Evolutionary conservation across 2,329 filamentous ascomycete species (phyloP).

Genomic region (Colletotrichum somersetense): DNA sequence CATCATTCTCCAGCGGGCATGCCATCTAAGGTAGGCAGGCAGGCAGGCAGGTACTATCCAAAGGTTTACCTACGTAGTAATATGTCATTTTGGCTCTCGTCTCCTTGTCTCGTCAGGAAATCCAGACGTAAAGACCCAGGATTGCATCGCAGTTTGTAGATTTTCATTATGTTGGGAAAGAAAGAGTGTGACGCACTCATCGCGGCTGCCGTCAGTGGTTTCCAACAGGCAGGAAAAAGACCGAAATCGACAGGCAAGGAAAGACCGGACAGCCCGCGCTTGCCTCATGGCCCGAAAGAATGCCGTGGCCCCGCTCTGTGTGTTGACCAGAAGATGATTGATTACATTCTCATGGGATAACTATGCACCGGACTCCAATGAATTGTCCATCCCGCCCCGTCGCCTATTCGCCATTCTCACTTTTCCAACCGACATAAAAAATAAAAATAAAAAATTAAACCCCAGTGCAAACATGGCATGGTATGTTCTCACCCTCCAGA

Average conservation of each 20-base stretch:
- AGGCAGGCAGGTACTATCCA: not conserved
- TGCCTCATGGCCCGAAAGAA: not conserved
- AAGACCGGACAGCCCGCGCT: not conserved
- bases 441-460: not conserved
- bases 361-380: constrained; percentile 22
- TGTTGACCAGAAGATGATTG: not conserved
- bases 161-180: not conserved
- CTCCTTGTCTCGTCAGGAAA: not conserved
- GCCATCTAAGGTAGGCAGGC: not conserved
- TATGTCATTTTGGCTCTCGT: not conserved
- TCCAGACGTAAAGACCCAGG: not conserved
- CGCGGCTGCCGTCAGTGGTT: not conserved
- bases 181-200: not conserved
- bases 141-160: not conserved
- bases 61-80: not conserved
- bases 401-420: constrained; percentile 5
- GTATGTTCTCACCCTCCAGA: constrained; percentile 12
- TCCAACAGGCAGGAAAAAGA: not conserved
- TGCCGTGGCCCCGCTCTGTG: not conserved
- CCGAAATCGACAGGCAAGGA: not conserved
- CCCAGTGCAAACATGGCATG: not conserved
- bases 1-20: not conserved
- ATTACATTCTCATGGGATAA: constrained; percentile 32
- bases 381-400: not conserved
- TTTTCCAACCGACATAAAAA: not conserved